Evolutionary conservation across 768 basidiomycete species (phyloP).

Genomic region (Boletus speciosus): DNA sequence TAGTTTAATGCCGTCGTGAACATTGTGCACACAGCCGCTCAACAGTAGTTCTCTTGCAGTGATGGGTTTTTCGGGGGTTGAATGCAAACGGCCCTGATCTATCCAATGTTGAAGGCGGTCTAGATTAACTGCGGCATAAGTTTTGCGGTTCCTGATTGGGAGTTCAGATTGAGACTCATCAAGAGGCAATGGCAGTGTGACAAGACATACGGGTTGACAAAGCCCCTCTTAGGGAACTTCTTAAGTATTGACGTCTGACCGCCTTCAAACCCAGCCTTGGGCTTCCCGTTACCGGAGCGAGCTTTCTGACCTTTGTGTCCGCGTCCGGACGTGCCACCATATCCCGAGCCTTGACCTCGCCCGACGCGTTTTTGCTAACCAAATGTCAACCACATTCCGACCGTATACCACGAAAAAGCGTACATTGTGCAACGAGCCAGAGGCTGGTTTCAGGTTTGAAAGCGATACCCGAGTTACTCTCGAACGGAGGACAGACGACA

Average conservation of each 20-base stretch:
- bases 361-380: conserved; percentile 90
- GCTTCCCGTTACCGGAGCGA: conserved; percentile 82
- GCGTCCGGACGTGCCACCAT: conserved; percentile 88
- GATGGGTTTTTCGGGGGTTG: conserved; percentile 77
- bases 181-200: background rate
- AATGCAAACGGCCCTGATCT: conserved; percentile 74
- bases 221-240: conserved; percentile 90
- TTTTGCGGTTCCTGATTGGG: conserved; percentile 61
- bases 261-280: conserved; percentile 85
- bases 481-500: conserved; percentile 37
- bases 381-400: conserved; percentile 6
- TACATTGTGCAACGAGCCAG: conserved; percentile 67
- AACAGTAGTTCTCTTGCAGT: conserved; percentile 82
- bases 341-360: conserved; percentile 86
- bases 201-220: conserved; percentile 78
- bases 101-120: conserved; percentile 91
- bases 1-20: conserved; percentile 88
- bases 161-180: background rate
- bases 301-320: conserved; percentile 97
- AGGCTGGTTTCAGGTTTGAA: conserved; percentile 71
- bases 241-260: conserved; percentile 94
- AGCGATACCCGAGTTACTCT: conserved; percentile 47
- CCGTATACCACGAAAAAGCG: conserved; percentile 8
- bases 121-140: conserved; percentile 80
- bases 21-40: conserved; percentile 85